Base-by-base conservation (phyloP, 176 grass and related monocot species). In the Chloris gayana region DNA sequence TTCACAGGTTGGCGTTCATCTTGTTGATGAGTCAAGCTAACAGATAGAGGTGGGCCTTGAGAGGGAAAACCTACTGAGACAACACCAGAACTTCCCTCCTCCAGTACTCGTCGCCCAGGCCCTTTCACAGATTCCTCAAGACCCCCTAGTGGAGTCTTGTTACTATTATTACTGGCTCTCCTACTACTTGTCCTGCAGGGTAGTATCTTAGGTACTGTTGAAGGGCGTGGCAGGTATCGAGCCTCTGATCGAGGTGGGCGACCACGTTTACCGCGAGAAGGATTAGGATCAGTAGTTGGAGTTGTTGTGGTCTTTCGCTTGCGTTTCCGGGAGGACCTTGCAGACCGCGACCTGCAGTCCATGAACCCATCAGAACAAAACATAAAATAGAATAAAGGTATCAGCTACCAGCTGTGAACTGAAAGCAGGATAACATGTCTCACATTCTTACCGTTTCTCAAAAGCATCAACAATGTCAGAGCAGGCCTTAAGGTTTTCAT, bases 401-500 rank as follows among this genome's bases (percentile, higher is more conserved):
- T 34, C 54, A 69, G 5, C n/a, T 70, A 17, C 31, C 51, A 57
- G 67, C 78, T 81, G 69, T 50, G 18, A 62, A 74, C 73, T 26
- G 31, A 84, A 79, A n/a, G 67, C 25, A 21, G 58, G 68, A 64
- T n/a, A 73, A 73, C 29, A n/a, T 78, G 27, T 26, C 47, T 27
- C 22, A 64, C 17, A 79, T 45, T 7, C 61, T 67, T 82, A 97
- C 88, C 85, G 72, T 57, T 86, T 76, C 73, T 98, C 88, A 18
- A 93, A 98, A 49, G 88, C 81, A 22, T 91, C 88, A 64, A 98
- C 64, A 46, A 98, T 81, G 35, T 91, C 95, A 1, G 85, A 74
- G 80, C 89, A 94, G 33, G 73, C 83, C 67, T 87, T 86, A 24
- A 95, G 76, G 35, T 98, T 93, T 65, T 95, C 90, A 31, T 75